A percentile compares a stretch with the other conserved stretches of the same genome.
phyloP scores from a whole-genome alignment of 805 yeast species.

The Saturnispora ahearnii region DNA sequence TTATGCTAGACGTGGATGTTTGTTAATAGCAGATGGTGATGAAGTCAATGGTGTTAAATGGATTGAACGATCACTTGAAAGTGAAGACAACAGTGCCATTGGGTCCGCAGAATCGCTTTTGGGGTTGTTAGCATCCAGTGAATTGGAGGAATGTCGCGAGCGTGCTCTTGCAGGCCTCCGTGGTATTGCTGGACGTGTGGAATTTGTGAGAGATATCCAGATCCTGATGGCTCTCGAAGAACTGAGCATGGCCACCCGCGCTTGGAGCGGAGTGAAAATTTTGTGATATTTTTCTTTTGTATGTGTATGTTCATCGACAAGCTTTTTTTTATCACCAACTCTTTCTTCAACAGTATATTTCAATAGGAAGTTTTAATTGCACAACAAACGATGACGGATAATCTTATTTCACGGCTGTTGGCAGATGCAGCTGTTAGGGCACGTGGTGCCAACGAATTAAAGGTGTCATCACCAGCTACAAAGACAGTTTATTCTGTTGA shows the following conservation, averaged over 20 bases:
- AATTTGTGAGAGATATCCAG: conserved; percentile 2
- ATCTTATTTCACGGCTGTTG: conserved; percentile 24
- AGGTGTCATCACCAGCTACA: not conserved
- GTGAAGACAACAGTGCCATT: not conserved
- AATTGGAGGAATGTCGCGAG: not conserved
- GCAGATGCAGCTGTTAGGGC: conserved; percentile 29
- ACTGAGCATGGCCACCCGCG: conserved; percentile 8
- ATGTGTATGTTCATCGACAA: not conserved
- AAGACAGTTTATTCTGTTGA: conserved; percentile 1
- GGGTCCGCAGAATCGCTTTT: conserved; percentile 9
- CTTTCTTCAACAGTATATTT: not conserved
- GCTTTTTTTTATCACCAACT: not conserved
- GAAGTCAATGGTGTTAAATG: not conserved
- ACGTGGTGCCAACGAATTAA: conserved; percentile 16
- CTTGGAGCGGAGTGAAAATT: conserved; percentile 9
- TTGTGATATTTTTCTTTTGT: not conserved
- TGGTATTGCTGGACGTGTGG: not conserved
- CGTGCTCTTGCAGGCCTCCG: conserved; percentile 1
- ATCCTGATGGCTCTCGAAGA: not conserved
- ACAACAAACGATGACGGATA: conserved; percentile 11
- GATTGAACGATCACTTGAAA: conserved; percentile 4
- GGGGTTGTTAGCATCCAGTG: not conserved
- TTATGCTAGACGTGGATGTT: conserved; percentile 8
- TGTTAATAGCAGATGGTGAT: not conserved
- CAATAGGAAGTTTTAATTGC: not conserved